Conservation (phyloP, 495 filamentous ascomycete genomes). For the Friedmanniomyces endolithicus region DNA sequence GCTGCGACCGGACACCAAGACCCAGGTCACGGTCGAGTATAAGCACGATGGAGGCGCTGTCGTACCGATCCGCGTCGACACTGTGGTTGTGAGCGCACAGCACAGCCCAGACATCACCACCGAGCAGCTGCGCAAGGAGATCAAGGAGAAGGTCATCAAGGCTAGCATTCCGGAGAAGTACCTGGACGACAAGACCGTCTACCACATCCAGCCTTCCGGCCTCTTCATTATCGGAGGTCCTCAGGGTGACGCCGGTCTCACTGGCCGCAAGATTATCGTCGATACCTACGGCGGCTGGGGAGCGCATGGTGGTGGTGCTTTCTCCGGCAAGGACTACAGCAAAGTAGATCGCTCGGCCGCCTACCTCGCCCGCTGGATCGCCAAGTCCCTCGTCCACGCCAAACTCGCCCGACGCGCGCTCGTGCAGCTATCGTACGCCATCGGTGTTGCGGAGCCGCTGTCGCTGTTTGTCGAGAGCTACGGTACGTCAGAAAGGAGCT, state of each 20-base stretch:
- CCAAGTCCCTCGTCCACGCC: constrained; percentile 88
- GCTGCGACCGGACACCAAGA: constrained; percentile 98
- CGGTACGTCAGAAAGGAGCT: constrained; percentile 61
- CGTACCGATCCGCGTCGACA: constrained; percentile 84
- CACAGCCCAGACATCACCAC: constrained; percentile 82
- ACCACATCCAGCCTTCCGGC: constrained; percentile 96
- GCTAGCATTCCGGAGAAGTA: constrained; percentile 83
- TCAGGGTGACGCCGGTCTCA: constrained; percentile 97
- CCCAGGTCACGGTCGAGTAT: constrained; percentile 98
- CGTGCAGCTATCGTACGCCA: constrained; percentile 97
- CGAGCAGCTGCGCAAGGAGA: constrained; percentile 83
- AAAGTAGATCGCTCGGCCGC: constrained; percentile 98
- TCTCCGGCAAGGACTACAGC: constrained; percentile 99
- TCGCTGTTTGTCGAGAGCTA: constrained; percentile 81
- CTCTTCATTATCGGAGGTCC: constrained; percentile 98
- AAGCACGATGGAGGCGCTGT: constrained; percentile 90
- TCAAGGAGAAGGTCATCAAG: constrained; percentile 95
- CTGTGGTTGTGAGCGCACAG: constrained; percentile 91
- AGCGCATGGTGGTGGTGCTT: constrained; percentile 98
- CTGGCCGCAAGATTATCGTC: constrained; percentile 99
- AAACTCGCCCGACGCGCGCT: constrained; percentile 80
- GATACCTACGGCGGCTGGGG: constrained; percentile 99
- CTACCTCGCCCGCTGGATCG: constrained; percentile 95
- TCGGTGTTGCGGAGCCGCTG: constrained; percentile 93
- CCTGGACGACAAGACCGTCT: constrained; percentile 81